Conservation (phyloP, 208 protist species). For the Herpetomonas tarakana region DNA sequence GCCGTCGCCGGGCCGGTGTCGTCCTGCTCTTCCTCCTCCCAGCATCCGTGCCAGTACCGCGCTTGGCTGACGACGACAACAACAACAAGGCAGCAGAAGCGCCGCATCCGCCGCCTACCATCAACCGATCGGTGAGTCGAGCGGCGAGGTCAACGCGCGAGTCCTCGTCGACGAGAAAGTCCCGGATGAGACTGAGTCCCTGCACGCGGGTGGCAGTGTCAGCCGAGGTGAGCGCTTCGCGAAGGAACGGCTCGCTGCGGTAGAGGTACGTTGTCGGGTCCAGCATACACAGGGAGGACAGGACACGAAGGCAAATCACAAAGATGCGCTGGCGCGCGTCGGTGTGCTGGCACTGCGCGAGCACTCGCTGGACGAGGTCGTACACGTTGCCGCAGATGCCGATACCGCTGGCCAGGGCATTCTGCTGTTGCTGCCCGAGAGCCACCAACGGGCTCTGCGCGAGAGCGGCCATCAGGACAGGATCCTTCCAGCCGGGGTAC, state of each 20-base stretch:
- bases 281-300: constrained; percentile 81
- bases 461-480: constrained; percentile 21
- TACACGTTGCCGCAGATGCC: constrained; percentile 77
- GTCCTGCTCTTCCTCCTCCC: constrained; percentile 5
- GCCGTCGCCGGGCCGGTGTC: constrained; percentile 7
- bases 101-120: neutral
- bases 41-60: constrained; percentile 1
- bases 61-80: constrained; percentile 2
- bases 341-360: constrained; percentile 27
- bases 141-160: constrained; percentile 59
- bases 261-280: constrained; percentile 67
- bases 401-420: constrained; percentile 45
- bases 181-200: constrained; percentile 70
- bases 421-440: constrained; percentile 23
- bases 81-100: neutral
- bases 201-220: constrained; percentile 50
- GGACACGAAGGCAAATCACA: constrained; percentile 68
- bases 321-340: constrained; percentile 20
- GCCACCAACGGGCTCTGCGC: neutral
- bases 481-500: constrained; percentile 72
- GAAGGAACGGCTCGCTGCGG: constrained; percentile 43
- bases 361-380: constrained; percentile 41
- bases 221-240: constrained; percentile 29
- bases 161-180: constrained; percentile 84
- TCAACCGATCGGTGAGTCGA: constrained; percentile 7